These are phyloP conservation scores for Backusella mclennaniae DNA, from an alignment of 192 early-diverging fungal species.

Conservation along the genomic window DNA sequence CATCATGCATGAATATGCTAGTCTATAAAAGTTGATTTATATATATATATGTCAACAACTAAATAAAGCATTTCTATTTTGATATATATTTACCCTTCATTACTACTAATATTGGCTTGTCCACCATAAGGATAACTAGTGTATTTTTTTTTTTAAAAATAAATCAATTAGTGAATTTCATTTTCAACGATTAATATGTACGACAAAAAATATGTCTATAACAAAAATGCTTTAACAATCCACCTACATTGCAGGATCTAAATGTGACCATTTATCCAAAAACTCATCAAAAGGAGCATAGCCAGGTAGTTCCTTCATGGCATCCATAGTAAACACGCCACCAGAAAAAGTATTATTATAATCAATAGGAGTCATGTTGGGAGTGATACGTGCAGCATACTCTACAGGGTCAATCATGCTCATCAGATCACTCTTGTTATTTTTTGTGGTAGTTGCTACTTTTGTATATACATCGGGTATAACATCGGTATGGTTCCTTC, in stretches of 20 bases:
- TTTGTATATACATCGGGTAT: neutral
- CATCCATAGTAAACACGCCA: conserved; percentile 46
- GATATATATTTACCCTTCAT: conserved; percentile 39
- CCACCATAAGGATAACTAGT: conserved; percentile 45
- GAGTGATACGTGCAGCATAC: conserved; percentile 20
- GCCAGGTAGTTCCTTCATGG: conserved; percentile 36
- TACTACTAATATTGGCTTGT: conserved; percentile 39
- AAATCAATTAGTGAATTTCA: neutral
- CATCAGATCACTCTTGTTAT: neutral
- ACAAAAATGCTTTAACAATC: no score
- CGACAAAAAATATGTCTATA: neutral
- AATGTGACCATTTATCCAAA: conserved; percentile 43
- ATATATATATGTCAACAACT: neutral
- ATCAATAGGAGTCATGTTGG: conserved; percentile 27
- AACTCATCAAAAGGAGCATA: conserved; percentile 48
- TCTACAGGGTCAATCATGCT: conserved; percentile 17
- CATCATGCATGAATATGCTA: conserved; percentile 57
- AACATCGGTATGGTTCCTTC: conserved; percentile 13
- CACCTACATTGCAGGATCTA: conserved; percentile 40
- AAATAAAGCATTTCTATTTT: neutral
- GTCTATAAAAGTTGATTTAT: conserved; percentile 2
- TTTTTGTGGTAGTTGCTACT: neutral
- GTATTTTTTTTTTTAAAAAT: neutral
- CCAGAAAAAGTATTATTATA: conserved; percentile 34
- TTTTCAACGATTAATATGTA: neutral